Evolutionary conservation across 768 basidiomycete species (phyloP).

Genomic region (Trametes cingulata): DNA sequence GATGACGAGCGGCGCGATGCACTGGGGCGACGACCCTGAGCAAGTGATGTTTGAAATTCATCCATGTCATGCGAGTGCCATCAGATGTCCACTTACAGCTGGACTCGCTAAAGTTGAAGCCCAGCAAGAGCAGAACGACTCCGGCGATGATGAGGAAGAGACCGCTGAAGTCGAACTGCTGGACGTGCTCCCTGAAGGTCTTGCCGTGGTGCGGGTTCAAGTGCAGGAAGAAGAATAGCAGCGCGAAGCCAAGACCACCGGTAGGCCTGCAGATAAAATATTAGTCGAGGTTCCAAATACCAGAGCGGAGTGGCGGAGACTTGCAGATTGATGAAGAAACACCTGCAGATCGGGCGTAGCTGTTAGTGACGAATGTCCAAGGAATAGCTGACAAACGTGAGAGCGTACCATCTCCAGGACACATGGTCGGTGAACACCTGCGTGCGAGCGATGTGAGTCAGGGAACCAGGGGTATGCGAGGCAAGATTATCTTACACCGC

Average conservation of each 20-base stretch:
- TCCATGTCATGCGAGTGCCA: neutral
- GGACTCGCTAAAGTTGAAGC: conserved; percentile 70
- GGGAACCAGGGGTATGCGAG: neutral
- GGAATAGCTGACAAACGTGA: neutral
- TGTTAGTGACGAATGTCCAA: neutral
- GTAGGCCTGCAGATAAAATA: conserved; percentile 54
- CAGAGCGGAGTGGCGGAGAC: conserved; percentile 18
- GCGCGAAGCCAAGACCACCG: conserved; percentile 59
- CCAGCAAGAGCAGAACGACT: conserved; percentile 67
- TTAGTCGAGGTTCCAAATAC: neutral
- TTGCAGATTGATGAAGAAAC: conserved; percentile 77
- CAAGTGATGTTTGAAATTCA: neutral
- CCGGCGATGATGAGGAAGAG: conserved; percentile 62
- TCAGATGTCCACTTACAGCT: conserved; percentile 48
- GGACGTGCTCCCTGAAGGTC: conserved; percentile 56
- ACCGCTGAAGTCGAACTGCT: conserved; percentile 73
- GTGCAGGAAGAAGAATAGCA: conserved; percentile 76
- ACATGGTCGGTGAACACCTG: conserved; percentile 74
- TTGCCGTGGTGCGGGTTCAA: conserved; percentile 72
- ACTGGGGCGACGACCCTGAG: conserved; percentile 57
- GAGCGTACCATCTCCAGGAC: conserved; percentile 70
- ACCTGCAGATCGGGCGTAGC: conserved; percentile 40
- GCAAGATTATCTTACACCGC: conserved; percentile 56
- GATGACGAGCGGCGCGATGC: conserved; percentile 62
- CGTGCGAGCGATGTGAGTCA: neutral